Base-by-base conservation (phyloP, 495 filamentous ascomycete species). In the Aspergillus nidulans region DNA sequence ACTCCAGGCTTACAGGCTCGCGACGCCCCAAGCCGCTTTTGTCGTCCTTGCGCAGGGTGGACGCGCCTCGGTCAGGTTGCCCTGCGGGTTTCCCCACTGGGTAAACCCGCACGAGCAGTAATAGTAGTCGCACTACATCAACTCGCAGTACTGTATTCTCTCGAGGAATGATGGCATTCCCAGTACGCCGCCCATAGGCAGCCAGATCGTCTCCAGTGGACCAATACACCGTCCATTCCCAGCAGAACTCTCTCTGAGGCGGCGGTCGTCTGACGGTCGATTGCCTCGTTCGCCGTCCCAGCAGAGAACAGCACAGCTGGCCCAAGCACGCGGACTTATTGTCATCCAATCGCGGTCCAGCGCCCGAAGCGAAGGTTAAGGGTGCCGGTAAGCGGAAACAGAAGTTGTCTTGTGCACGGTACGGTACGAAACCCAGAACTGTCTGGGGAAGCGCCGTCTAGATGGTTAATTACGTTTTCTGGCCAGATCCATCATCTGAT, bases 261-360 rank as follows among this genome's bases (percentile, higher is more conserved):
- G 3, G 36, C 8, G 13, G 57, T 59, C 52, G 52, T 20, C 57
- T 47, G 56, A 48, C 39, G 28, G n/a, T 26, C 24, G 49, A 26
- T 41, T 49, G 23, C 44, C 49, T 47, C 53, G 51, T 50, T 40
- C 36, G 26, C 48, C 43, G 30, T 10, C 30, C 15, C 30, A 34
- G 30, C 49, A 18, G 54, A 36, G 51, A 42, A 42, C 50, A 49
- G 44, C 50, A 19, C 39, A 40, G 44, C 38, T 47, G 58, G 58
- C 52, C 54, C 54, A 61, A 57, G 58, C 58, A 61, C 58, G 53
- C 58, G 53, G 58, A 47, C 49, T 32, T 46, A 54, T 28, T 18
- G 21, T 39, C 16, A 32, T 38, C 58, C 58, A 61, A 61, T 61
- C 46, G 48, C 21, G 7, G 15, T 7, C 16, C 21, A 7, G 23